Conservation (phyloP, 2,329 filamentous ascomycete species). For the Colletotrichum noveboracense region DNA sequence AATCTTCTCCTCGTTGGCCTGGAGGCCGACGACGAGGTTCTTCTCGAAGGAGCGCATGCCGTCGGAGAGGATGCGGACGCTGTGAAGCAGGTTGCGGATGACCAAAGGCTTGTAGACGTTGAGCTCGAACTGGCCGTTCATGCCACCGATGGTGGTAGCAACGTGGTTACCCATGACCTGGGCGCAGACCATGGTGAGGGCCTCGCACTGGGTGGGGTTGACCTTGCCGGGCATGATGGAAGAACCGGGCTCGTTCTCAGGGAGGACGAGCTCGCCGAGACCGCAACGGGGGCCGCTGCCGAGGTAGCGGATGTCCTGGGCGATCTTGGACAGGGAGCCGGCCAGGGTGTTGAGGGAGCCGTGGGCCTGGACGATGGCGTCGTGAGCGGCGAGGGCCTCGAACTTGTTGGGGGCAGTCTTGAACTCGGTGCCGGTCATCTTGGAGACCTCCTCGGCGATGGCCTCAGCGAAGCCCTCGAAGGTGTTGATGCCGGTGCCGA, state of each 20-base stretch:
- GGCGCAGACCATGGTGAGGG: slow-evolving; percentile 94
- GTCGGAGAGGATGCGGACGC: slow-evolving; percentile 84
- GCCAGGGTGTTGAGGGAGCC: slow-evolving; percentile 94
- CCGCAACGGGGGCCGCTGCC: slow-evolving; percentile 95
- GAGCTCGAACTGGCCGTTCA: slow-evolving; percentile 97
- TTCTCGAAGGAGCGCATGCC: slow-evolving; percentile 95
- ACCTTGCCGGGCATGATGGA: slow-evolving; percentile 99
- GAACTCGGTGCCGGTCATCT: slow-evolving; percentile 93
- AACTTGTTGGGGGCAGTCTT: slow-evolving; percentile 99
- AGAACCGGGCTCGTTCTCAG: slow-evolving; percentile 97
- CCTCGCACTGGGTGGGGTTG: slow-evolving; percentile 98
- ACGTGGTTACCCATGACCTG: slow-evolving; percentile 99
- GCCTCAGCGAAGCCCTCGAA: slow-evolving; percentile 95
- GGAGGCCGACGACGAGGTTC: slow-evolving; percentile 85
- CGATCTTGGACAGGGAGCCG: slow-evolving; percentile 93
- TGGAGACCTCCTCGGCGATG: slow-evolving; percentile 87
- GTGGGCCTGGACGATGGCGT: slow-evolving; percentile 92
- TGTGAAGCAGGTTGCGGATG: slow-evolving; percentile 95
- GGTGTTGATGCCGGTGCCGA: slow-evolving; percentile 97
- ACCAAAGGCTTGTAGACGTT: slow-evolving; percentile 99
- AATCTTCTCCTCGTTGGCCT: slow-evolving; percentile 95
- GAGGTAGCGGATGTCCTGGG: slow-evolving; percentile 96
- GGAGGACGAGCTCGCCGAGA: slow-evolving; percentile 89
- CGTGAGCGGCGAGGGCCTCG: slow-evolving; percentile 93
- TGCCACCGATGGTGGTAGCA: slow-evolving; percentile 90